A percentile compares a stretch with the other conserved stretches of the same genome.
phyloP scores from a whole-genome alignment of 768 basidiomycete genomes.

The Lactarius pseudohatsudake region DNA sequence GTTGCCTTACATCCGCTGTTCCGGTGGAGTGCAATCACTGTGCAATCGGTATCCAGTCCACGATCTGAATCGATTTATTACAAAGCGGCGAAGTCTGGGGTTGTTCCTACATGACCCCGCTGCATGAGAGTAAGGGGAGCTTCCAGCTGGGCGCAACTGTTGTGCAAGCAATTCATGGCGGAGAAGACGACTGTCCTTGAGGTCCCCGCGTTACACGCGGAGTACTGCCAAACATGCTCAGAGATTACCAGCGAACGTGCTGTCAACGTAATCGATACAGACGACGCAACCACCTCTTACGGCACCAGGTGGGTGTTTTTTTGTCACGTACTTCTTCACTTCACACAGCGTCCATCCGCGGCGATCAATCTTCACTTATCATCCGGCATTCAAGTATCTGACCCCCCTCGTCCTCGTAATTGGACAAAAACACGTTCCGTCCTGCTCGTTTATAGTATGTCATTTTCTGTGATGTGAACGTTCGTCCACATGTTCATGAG shows the following conservation, averaged over 20 bases:
- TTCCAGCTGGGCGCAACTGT: neutral
- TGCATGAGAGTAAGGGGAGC: neutral
- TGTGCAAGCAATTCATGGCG: neutral
- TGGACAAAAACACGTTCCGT: neutral
- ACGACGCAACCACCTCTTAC: neutral
- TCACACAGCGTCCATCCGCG: neutral
- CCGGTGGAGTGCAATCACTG: conserved; percentile 18
- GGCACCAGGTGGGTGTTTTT: neutral
- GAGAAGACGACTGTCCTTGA: neutral
- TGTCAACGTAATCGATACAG: neutral
- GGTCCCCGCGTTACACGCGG: neutral
- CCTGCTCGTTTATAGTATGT: neutral
- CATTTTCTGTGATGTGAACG: neutral
- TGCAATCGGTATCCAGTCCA: conserved; percentile 5
- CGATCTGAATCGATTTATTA: neutral
- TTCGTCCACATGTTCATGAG: conserved; percentile 2
- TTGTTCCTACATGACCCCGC: neutral
- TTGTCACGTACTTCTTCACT: neutral
- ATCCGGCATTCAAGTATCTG: neutral
- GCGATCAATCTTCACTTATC: neutral
- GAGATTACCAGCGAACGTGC: neutral
- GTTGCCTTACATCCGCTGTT: conserved; percentile 26
- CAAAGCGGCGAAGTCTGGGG: neutral
- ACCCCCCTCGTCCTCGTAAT: neutral
- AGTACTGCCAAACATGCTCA: neutral